Evolutionary conservation across 2,329 filamentous ascomycete species (phyloP), one percentile per base, ranked within the genome.

Genomic region (Neonectria faginata): DNA sequence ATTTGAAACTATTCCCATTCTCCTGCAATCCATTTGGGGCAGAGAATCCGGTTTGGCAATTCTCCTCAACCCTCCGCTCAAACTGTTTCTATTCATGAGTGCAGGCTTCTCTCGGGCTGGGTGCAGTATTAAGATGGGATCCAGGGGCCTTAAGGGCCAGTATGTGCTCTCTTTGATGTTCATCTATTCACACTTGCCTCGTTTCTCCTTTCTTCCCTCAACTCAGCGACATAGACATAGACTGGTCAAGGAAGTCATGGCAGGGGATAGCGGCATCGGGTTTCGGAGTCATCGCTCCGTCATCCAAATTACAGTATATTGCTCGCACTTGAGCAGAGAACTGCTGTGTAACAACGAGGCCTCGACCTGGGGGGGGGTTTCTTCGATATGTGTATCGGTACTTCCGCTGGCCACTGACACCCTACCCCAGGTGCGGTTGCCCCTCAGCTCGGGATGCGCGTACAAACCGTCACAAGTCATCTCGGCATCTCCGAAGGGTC

Each of bases 1-100:
- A 36, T 18, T 55, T 41, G 62, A 56, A 41, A 60, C 64, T 60
- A 62, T 52, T 59, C 4, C 20, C 16, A 11, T 22, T 25, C 33
- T 45, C 50, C 33, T 54, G 47, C 44, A 54, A 50, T 54, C 59
- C 44, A 31, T 45, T 58, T 45, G 18, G 55, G 56, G 42, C 57
- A 57, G 25, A 62, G 53, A 29, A 22, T 41, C 60, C n/a, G 6
- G 57, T 33, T 58, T 50, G 22, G 22, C 22, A 22, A 22, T 31
- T 29, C 25, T 18, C 31, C 3, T 29, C 16, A 31, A 9, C 31
- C 8, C 25, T 48, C 6, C 22, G 14, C 16, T 18, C 16, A n/a
- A 7, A 27, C 36, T 51, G 48, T 11, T 48, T 42, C 33, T 20
- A 42, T 25, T 7, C 41, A 41, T 58, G 42, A 36, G 47, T 29